phyloP scores from a whole-genome alignment of 2,329 filamentous ascomycete species.

The Aphanoascus verrucosus region DNA sequence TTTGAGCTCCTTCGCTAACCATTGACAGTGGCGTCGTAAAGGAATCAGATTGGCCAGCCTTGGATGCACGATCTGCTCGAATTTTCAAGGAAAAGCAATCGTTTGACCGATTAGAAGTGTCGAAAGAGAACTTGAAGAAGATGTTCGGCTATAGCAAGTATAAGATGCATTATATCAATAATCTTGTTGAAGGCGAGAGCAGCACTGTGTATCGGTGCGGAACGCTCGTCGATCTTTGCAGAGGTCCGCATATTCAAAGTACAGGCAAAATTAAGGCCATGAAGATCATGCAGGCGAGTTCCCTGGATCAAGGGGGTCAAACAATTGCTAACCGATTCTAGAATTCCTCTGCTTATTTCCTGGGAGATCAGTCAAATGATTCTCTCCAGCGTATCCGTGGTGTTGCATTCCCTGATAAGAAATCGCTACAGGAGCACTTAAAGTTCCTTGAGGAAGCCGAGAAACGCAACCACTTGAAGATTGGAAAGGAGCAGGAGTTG shows the following conservation, averaged over 20 bases:
- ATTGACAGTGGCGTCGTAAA: constrained; percentile 50
- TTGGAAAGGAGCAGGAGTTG: constrained; percentile 89
- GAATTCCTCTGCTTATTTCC: constrained; percentile 77
- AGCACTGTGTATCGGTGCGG: constrained; percentile 94
- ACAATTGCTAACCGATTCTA: constrained; percentile 25
- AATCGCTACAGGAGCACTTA: constrained; percentile 82
- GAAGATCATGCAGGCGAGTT: constrained; percentile 66
- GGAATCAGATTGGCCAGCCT: constrained; percentile 67
- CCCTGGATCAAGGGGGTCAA: neutral
- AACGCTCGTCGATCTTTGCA: constrained; percentile 86
- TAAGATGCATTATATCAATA: constrained; percentile 94
- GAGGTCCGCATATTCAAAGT: constrained; percentile 87
- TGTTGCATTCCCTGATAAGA: constrained; percentile 95
- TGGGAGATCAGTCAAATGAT: constrained; percentile 87
- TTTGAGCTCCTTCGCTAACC: neutral
- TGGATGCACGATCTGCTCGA: constrained; percentile 68
- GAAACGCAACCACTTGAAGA: constrained; percentile 87
- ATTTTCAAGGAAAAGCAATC: constrained; percentile 95
- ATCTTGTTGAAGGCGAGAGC: constrained; percentile 81
- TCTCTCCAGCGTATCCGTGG: constrained; percentile 94
- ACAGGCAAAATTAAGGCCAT: constrained; percentile 92
- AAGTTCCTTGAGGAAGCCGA: constrained; percentile 96
- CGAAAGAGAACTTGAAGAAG: constrained; percentile 82
- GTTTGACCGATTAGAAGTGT: constrained; percentile 79
- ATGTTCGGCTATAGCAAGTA: constrained; percentile 99